Evolutionary conservation across 2,329 filamentous ascomycete species (phyloP).

Genomic region (Hymenoscyphus occultus): DNA sequence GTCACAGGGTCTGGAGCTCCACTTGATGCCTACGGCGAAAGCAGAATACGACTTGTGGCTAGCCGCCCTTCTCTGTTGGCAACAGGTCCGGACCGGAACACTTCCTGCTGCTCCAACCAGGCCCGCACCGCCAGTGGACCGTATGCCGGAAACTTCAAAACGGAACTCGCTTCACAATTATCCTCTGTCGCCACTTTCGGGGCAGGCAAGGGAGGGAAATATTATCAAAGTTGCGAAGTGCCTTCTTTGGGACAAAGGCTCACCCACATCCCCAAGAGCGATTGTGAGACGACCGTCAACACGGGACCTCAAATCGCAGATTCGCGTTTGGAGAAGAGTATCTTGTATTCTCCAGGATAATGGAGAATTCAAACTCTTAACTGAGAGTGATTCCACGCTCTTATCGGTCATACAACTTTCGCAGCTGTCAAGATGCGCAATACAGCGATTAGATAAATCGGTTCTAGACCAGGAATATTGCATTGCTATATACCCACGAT

Average conservation of each 20-base stretch:
- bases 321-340: slow-evolving; percentile 74
- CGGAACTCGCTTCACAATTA: slow-evolving; percentile 41
- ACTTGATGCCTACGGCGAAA: slow-evolving; percentile 60
- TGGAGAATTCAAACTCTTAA: slow-evolving; percentile 86
- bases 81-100: slow-evolving; percentile 61
- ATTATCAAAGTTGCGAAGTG: slow-evolving; percentile 96
- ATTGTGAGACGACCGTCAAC: slow-evolving; percentile 53
- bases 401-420: slow-evolving; percentile 83
- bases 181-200: slow-evolving; percentile 41
- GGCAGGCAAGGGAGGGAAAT: slow-evolving; percentile 67
- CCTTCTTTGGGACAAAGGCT: slow-evolving; percentile 83
- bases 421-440: slow-evolving; percentile 82
- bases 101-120: slow-evolving; percentile 24
- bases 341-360: slow-evolving; percentile 95
- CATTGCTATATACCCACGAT: slow-evolving; percentile 93
- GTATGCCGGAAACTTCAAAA: slow-evolving; percentile 28
- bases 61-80: slow-evolving; percentile 77
- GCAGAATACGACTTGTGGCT: slow-evolving; percentile 77
- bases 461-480: slow-evolving; percentile 92
- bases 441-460: slow-evolving; percentile 86
- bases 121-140: slow-evolving; percentile 23
- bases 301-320: slow-evolving; percentile 51
- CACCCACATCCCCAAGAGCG: slow-evolving; percentile 49
- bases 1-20: slow-evolving; percentile 56
- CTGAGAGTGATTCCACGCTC: slow-evolving; percentile 77